Evolutionary conservation across 345 rosid species (phyloP).

Genomic region (Excoecaria agallocha): DNA sequence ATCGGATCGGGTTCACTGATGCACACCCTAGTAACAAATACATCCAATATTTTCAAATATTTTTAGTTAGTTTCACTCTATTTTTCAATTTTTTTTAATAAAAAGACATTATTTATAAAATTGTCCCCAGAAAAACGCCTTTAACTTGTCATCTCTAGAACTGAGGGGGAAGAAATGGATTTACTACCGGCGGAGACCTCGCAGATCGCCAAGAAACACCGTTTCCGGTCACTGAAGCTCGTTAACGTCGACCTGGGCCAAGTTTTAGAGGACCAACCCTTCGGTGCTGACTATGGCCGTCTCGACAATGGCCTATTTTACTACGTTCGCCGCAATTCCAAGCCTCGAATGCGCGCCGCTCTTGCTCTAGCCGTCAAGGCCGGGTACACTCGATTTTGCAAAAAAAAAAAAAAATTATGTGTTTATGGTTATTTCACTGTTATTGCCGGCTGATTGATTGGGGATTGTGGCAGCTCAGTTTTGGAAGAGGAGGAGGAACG

Average conservation of each 20-base stretch:
- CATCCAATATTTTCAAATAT: no score
- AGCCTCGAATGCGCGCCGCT: constrained; percentile 88
- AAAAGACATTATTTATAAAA: no score
- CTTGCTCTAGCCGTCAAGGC: constrained; percentile 82
- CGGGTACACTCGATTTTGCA: constrained; percentile 43
- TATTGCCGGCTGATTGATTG: constrained; percentile 33
- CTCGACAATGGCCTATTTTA: constrained; percentile 81
- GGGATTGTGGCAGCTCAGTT: constrained; percentile 81
- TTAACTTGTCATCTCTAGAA: not conserved
- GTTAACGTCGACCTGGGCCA: constrained; percentile 56
- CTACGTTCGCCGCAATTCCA: constrained; percentile 80
- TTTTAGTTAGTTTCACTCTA: no score
- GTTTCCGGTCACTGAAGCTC: constrained; percentile 82
- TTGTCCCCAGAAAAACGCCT: no score
- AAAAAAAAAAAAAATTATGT: not conserved
- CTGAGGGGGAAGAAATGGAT: constrained; percentile 45
- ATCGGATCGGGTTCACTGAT: no score
- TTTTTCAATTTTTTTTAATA: no score
- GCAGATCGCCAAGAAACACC: constrained; percentile 51
- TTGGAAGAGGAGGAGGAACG: constrained; percentile 95
- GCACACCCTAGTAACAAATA: no score
- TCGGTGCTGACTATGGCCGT: constrained; percentile 72
- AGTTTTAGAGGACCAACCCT: constrained; percentile 53
- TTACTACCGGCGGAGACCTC: constrained; percentile 61
- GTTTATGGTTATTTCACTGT: not conserved